Base-by-base conservation (phyloP, 345 rosid species). In the Citrus cavaleriei region DNA sequence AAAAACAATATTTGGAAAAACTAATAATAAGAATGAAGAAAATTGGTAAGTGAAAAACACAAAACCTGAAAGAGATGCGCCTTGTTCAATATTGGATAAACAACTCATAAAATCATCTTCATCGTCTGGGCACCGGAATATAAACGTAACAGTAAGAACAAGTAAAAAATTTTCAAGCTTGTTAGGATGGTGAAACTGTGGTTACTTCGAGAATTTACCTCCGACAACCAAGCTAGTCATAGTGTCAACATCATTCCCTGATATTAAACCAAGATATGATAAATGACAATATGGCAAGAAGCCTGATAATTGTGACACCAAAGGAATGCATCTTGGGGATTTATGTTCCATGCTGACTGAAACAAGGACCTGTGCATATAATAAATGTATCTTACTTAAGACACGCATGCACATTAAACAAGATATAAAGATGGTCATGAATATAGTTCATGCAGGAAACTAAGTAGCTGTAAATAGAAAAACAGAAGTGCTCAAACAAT, bases 21-120 rank as follows among this genome's bases (percentile, higher is more conserved):
- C 40, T 62, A 70, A 38, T 60, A 64, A 40, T 1, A 34, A 67
- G 25, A 77, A 80, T 10, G 38, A 62, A 37, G 28, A 68, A 80
- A 77, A 49, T 19, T 57, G 30, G 37, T 3, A 65, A 59, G 30
- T 30, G 60, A 54, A 60, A 75, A 55, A 82, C 82, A 88, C 82
- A 79, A 75, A 75, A 91, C 97, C 90, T 86, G 94, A 84, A 84
- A 94, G 93, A 68, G 89, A 81, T 69, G 95, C 98, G 68, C 98
- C 99, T 78, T 85, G 92, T 67, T 85, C 87, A 82, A 89, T 80
- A 81, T 86, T 83, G 80, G 89, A 84, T 75, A 83, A 84, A 73
- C 79, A 81, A 78, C 38, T 85, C 83, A 76, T 46, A 72, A 25
- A 80, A 78, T 88, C 85, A 81, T 91, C 90, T 58, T 88, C 95